Evolutionary conservation across 768 basidiomycete species (phyloP), one percentile per base, ranked within the genome.

Genomic region (Pisolithus microcarpus): DNA sequence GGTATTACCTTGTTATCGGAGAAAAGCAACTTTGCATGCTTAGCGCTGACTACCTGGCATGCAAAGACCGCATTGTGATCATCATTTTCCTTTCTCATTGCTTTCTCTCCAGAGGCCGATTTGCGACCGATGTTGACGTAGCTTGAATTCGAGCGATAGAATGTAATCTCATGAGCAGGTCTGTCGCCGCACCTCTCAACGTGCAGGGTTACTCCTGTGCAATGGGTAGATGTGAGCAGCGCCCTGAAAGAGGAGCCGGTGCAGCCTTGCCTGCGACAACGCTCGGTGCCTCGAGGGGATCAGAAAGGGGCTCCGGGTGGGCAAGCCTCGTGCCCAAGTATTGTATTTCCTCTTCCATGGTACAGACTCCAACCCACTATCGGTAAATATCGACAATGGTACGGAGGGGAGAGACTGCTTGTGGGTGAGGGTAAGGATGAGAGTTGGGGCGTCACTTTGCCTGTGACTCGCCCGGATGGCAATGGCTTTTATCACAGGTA

Each of bases 21-120:
- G 65, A 89, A 84, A 19, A 77, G 74, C 53, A 91, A 81, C 74
- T 81, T 86, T 51, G 87, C 87, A 70, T 91, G 87, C 60, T 71
- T 78, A 23, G 87, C 77, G 64, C 85, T 87, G 56, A 91, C 84
- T 43, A 90, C 87, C 28, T 85, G 82, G 61, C 87, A 89, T 45
- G 80, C 69, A 56, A 89, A 89, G 65, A 81, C 76, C 15, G 80
- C 84, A 51, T 73, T 74, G 49, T 75, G 73, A 45, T 64, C 63
- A 23, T 74, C 72, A 46, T 65, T 66, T 51, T 70, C 72, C 43
- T 65, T 61, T 44, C 66, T 62, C 65, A 71, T 65, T 54, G 68
- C 63, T 52, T 63, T 70, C 38, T 63, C 58, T 56, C 78, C 74
- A 50, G 71, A 72, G 18, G 75, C 63, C 9, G 86, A 80, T 52